Evolutionary conservation across 768 basidiomycete species (phyloP), one percentile per base, ranked within the genome.

Genomic region (Russula sp.): DNA sequence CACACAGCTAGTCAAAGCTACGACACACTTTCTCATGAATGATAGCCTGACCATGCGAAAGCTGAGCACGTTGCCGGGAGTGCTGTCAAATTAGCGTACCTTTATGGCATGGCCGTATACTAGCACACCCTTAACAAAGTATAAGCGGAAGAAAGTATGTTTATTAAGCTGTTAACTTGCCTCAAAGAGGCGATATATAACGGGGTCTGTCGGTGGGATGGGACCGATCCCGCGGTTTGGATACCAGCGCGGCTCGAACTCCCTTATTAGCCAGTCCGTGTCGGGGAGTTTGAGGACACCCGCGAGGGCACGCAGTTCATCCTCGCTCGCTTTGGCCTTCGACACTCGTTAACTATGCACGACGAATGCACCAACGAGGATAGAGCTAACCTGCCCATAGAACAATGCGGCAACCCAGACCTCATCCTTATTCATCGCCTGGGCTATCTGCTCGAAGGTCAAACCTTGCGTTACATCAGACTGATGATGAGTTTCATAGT

Each of bases 101-200:
- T 90, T 90, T 74, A 92, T 86, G 3, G 88, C 80, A 68, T 86
- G 81, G 0, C 89, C 89, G 62, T 92, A 92, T 0, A 92, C 89
- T 39, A 87, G 69, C 22, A 90, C 81, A 54, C 84, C 78, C 87
- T 88, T 38, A 2, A 35, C 5, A 41, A 47, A 25, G 11, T 5
- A 29, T 60, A 22, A 41, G 32, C 25, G 5, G 42, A 25, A 49
- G 14, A 39, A 14, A 34, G 18, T 18, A 32, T 1, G 36, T 42
- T n/a, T 43, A 42, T 42, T 8, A 1, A 10, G 59, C 43, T 1
- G 10, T 58, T 32, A 29, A 59, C 73, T 43, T 64, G 86, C 87
- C 81, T 93, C 90, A 67, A 85, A 92, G 60, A 93, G 74, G 36
- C 90, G 83, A 72, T 93, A 93, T 65, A 93, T 77, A 22, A 91